Conservation (phyloP, 148 eudicot genomes). For the Camellia lanceoleosa region DNA sequence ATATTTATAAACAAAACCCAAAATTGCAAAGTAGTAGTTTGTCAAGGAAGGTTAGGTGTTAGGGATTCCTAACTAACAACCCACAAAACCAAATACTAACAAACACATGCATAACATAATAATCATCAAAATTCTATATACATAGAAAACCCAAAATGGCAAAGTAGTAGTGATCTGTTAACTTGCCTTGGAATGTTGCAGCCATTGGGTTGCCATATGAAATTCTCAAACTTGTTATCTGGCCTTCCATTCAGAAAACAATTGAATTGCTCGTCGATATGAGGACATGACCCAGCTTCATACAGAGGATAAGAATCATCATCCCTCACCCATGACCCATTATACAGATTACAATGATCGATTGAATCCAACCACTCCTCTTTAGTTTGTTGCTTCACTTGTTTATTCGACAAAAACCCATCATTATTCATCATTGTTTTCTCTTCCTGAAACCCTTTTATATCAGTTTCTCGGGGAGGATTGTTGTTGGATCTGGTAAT, state of each 20-base stretch:
- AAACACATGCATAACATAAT: background rate
- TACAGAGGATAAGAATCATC: slow-evolving; percentile 63
- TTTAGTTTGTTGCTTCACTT: background rate
- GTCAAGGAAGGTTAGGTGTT: too few relatives aligned
- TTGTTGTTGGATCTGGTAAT: background rate
- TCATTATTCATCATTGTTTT: background rate
- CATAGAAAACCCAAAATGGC: slow-evolving; percentile 6
- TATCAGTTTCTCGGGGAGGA: background rate
- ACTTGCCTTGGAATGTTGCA: slow-evolving; percentile 67
- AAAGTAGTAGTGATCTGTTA: background rate
- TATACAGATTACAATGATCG: slow-evolving; percentile 50
- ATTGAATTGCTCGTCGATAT: slow-evolving; percentile 58
- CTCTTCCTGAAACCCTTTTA: background rate
- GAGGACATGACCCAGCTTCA: slow-evolving; percentile 64
- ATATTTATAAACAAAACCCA: too few relatives aligned
- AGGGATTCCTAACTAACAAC: too few relatives aligned
- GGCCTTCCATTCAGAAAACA: slow-evolving; percentile 61
- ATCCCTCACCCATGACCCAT: slow-evolving; percentile 78
- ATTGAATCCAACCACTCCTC: slow-evolving; percentile 26
- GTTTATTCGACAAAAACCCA: too few relatives aligned
- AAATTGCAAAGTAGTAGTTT: too few relatives aligned
- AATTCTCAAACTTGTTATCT: slow-evolving; percentile 51
- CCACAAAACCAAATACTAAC: background rate
- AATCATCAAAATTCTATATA: background rate
- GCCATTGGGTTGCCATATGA: slow-evolving; percentile 64